phyloP scores from a whole-genome alignment of 768 basidiomycete species.

The Calocybe cyanea region DNA sequence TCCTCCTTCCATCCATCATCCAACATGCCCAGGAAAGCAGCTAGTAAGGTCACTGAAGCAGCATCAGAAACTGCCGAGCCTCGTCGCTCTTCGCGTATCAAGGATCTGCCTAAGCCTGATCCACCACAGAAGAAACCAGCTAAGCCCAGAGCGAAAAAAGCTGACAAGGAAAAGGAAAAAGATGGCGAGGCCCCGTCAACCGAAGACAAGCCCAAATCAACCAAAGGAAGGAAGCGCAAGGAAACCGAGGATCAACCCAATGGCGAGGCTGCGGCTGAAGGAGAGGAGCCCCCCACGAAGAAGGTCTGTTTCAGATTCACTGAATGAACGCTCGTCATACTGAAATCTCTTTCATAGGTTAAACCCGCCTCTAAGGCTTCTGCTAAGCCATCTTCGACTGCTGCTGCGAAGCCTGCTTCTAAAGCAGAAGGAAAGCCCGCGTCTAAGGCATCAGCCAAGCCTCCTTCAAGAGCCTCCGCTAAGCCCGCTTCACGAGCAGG shows the following conservation, averaged over 20 bases:
- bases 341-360: background rate
- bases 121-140: slow-evolving; percentile 54
- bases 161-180: slow-evolving; percentile 34
- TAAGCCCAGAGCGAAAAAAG: slow-evolving; percentile 61
- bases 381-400: slow-evolving; percentile 33
- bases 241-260: slow-evolving; percentile 34
- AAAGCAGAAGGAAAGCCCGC: slow-evolving; percentile 37
- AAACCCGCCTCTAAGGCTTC: slow-evolving; percentile 29
- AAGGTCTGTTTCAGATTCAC: slow-evolving; percentile 39
- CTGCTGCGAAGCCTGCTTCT: slow-evolving; percentile 30
- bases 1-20: slow-evolving; percentile 2
- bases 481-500: slow-evolving; percentile 57
- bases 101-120: slow-evolving; percentile 60
- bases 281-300: slow-evolving; percentile 54
- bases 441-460: slow-evolving; percentile 41
- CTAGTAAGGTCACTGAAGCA: slow-evolving; percentile 36
- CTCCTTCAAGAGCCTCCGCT: slow-evolving; percentile 38
- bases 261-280: slow-evolving; percentile 26
- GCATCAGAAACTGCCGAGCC: slow-evolving; percentile 43
- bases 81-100: slow-evolving; percentile 74
- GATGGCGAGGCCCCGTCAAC: slow-evolving; percentile 39
- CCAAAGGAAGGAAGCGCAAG: slow-evolving; percentile 42
- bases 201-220: slow-evolving; percentile 49
- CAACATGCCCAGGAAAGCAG: slow-evolving; percentile 72
- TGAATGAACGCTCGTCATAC: slow-evolving; percentile 2